These are phyloP conservation scores for Aspergillus pseudoviridinutans DNA, from an alignment of 2,329 filamentous ascomycete species.

Conservation along the genomic window DNA sequence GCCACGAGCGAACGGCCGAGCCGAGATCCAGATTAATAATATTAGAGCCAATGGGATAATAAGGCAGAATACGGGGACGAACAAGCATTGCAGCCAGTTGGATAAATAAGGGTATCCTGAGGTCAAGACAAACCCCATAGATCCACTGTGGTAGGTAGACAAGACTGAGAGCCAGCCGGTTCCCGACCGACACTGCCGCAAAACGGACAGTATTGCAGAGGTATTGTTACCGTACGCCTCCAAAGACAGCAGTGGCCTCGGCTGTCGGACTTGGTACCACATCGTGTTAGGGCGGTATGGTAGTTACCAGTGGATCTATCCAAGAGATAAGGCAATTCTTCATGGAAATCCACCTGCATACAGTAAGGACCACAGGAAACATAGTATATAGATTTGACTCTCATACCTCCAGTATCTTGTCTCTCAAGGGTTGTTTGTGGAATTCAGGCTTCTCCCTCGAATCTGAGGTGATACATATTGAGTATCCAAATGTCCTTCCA, in stretches of 20 bases:
- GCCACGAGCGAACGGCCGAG: slow-evolving; percentile 4
- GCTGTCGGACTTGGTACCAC: slow-evolving; percentile 13
- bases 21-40: slow-evolving; percentile 3
- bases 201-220: neutral
- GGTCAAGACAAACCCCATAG: neutral
- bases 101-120: neutral
- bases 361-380: neutral
- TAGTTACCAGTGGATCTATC: neutral
- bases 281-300: neutral
- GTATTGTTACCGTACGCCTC: slow-evolving; percentile 26
- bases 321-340: too few species aligned
- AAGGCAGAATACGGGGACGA: neutral
- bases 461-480: too few species aligned
- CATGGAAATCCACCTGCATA: neutral
- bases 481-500: neutral
- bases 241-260: slow-evolving; percentile 16
- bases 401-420: too few species aligned
- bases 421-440: too few species aligned
- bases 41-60: neutral
- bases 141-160: neutral
- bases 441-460: too few species aligned
- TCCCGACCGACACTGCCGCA: slow-evolving; percentile 26
- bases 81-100: too few species aligned
- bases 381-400: too few species aligned
- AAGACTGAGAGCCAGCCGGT: neutral